phyloP scores from a whole-genome alignment of 148 eudicot species.

The Beta vulgaris region DNA sequence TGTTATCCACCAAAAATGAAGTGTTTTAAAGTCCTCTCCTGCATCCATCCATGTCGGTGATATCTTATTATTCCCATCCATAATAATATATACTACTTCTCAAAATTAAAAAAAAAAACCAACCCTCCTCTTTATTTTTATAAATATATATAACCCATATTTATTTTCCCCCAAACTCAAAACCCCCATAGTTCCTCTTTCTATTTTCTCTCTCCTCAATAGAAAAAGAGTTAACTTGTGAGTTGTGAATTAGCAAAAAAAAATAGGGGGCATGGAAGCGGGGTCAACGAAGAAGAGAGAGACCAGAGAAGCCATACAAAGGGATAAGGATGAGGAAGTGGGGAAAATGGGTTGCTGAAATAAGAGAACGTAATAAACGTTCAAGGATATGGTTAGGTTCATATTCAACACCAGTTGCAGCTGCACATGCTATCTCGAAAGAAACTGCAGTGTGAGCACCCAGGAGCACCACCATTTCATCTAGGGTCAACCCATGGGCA shows the following conservation, averaged over 20 bases:
- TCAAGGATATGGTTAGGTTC: slow-evolving; percentile 94
- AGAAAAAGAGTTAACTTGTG: no score
- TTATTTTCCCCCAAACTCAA: slow-evolving; percentile 11
- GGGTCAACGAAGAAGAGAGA: slow-evolving; percentile 40
- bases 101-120: not conserved
- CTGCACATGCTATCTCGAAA: slow-evolving; percentile 44
- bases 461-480: slow-evolving; percentile 27
- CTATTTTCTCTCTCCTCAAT: not conserved
- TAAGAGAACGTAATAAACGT: slow-evolving; percentile 84
- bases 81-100: not conserved
- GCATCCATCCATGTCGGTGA: slow-evolving; percentile 42
- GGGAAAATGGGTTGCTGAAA: slow-evolving; percentile 99
- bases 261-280: slow-evolving; percentile 32
- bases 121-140: not conserved
- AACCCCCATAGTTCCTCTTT: not conserved
- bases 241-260: not conserved
- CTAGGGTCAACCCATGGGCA: slow-evolving; percentile 16
- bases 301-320: slow-evolving; percentile 63
- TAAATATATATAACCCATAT: slow-evolving; percentile 12
- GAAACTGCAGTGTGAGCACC: slow-evolving; percentile 30
- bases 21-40: slow-evolving; percentile 15
- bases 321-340: slow-evolving; percentile 97
- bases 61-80: slow-evolving; percentile 24
- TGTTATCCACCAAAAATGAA: slow-evolving; percentile 28
- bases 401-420: slow-evolving; percentile 71